phyloP scores from a whole-genome alignment of 306 rosid genomes.

The Sechiopsis laciniata region DNA sequence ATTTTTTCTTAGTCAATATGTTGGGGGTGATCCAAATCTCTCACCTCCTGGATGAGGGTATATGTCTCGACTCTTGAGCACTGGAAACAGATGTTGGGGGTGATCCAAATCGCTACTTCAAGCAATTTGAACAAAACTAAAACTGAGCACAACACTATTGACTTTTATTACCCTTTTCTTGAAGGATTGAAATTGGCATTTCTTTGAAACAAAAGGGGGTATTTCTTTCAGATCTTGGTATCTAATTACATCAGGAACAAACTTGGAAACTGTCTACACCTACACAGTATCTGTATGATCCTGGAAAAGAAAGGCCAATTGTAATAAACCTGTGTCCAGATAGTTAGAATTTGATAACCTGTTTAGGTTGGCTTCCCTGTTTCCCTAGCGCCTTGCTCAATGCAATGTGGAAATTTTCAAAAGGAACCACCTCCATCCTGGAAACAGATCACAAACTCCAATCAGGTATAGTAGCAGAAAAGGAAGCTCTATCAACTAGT shows the following conservation, averaged over 20 bases:
- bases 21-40: background rate
- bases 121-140: background rate
- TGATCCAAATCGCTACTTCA: background rate
- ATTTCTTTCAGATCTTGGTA: background rate
- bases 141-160: background rate
- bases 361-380: conserved; percentile 90
- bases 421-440: conserved; percentile 81
- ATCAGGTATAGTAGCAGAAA: background rate
- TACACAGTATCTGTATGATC: background rate
- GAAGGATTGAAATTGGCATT: background rate
- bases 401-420: conserved; percentile 55
- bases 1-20: too few relatives aligned
- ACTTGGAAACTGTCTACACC: background rate
- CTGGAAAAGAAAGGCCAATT: background rate
- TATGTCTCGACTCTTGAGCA: too few relatives aligned
- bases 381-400: conserved; percentile 80
- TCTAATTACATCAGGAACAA: background rate
- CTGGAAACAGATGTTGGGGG: background rate
- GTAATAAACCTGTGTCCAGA: conserved; percentile 2
- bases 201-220: too few relatives aligned
- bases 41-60: too few relatives aligned
- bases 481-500: background rate
- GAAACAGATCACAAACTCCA: conserved; percentile 23
- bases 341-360: conserved; percentile 65
- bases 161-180: background rate